Percentiles rank a stretch among this genome's conserved stretches.
These are phyloP conservation scores for Naganishia vaughanmartiniae DNA, from an alignment of 768 basidiomycete species.

Conservation along the genomic window DNA sequence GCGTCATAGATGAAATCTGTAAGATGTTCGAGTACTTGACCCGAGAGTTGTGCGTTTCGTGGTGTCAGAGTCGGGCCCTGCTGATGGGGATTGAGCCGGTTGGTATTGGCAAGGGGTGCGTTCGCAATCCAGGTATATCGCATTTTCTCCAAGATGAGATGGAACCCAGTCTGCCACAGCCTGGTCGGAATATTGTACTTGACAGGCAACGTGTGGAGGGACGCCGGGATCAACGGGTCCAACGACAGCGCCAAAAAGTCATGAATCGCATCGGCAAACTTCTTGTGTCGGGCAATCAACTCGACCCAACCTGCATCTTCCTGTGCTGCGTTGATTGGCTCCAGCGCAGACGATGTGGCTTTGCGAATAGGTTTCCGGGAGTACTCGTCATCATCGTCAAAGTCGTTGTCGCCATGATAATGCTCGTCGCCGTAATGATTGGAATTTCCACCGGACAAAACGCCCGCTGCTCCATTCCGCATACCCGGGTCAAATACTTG, in stretches of 20 bases:
- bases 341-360: constrained; percentile 10
- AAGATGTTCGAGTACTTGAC: constrained; percentile 78
- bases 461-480: constrained; percentile 29
- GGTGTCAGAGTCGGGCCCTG: constrained; percentile 9
- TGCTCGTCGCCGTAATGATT: constrained; percentile 18
- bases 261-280: constrained; percentile 85
- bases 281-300: constrained; percentile 70
- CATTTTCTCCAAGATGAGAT: constrained; percentile 83
- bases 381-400: constrained; percentile 27
- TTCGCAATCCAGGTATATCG: constrained; percentile 74
- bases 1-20: constrained; percentile 94
- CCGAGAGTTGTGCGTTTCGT: constrained; percentile 29
- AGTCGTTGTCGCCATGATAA: constrained; percentile 1
- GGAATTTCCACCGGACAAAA: constrained; percentile 22
- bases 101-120: constrained; percentile 38
- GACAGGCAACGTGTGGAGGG: constrained; percentile 79
- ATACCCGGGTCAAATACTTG: constrained; percentile 33
- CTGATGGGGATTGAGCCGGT: constrained; percentile 1
- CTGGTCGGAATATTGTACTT: constrained; percentile 95
- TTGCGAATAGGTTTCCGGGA: constrained; percentile 19
- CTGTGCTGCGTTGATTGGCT: constrained; percentile 12
- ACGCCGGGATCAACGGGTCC: constrained; percentile 81
- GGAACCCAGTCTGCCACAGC: constrained; percentile 87
- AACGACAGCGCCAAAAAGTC: constrained; percentile 80
- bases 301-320: constrained; percentile 54